These are phyloP conservation scores for Fraxinus xanthoxyloides DNA, from an alignment of 305 asterid genomes.

Conservation along the genomic window DNA sequence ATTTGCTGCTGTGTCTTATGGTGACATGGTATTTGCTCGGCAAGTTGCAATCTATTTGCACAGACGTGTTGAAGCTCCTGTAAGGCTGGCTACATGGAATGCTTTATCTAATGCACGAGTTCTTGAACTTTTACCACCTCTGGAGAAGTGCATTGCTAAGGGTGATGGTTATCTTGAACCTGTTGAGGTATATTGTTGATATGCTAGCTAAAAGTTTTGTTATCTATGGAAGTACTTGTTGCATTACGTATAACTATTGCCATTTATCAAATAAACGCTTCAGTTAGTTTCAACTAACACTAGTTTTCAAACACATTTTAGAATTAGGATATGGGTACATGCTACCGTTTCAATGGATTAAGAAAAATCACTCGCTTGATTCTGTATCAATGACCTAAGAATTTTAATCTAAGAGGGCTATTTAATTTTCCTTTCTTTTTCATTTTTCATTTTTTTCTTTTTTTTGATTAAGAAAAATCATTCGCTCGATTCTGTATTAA, in stretches of 20 bases:
- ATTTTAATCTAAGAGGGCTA: neutral
- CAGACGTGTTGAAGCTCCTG: constrained; percentile 69
- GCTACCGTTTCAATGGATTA: neutral
- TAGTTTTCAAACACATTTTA: neutral
- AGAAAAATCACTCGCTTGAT: neutral
- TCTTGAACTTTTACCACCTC: constrained; percentile 81
- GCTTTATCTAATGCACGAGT: constrained; percentile 67
- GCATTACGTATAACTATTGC: neutral
- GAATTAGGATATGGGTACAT: neutral
- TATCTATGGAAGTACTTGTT: neutral
- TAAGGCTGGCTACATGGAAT: constrained; percentile 78
- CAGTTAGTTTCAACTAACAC: neutral
- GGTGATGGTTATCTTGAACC: constrained; percentile 85
- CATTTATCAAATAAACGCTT: neutral
- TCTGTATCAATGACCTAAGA: neutral
- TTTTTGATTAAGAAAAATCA: no score
- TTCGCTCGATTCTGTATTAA: no score
- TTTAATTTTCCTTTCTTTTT: neutral
- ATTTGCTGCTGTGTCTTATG: constrained; percentile 89
- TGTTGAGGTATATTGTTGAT: constrained; percentile 59
- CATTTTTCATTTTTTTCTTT: neutral
- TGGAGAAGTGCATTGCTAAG: constrained; percentile 48
- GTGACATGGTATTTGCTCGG: constrained; percentile 74
- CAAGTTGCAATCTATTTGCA: constrained; percentile 80
- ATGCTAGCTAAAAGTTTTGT: neutral